Percentiles rank a stretch among this genome's conserved stretches.
Conservation (phyloP, 257 asterid genomes). For the Solanum chmielewskii region DNA sequence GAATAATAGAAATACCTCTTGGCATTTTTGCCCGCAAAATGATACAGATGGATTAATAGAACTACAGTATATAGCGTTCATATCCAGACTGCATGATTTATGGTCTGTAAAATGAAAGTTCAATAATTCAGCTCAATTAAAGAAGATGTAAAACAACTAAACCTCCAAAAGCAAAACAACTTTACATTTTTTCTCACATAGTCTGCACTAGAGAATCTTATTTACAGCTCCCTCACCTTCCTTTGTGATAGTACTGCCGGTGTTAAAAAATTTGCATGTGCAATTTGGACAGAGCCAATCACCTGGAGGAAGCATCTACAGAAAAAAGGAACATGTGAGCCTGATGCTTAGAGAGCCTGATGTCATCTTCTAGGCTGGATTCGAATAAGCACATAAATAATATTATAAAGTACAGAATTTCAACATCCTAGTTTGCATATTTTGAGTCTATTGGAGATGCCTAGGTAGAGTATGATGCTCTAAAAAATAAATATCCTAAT, state of each 20-base stretch:
- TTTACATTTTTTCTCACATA: conserved; percentile 79
- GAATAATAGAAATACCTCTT: conserved; percentile 48
- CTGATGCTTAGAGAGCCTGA: background rate
- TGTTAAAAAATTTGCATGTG: conserved; percentile 65
- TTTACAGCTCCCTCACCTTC: conserved; percentile 18
- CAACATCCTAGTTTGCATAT: background rate
- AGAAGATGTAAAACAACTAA: background rate
- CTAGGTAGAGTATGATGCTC: background rate
- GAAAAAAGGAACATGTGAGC: conserved; percentile 1
- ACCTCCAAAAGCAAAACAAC: conserved; percentile 1
- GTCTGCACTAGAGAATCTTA: conserved; percentile 44
- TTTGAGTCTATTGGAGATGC: background rate
- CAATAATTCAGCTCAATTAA: conserved; percentile 1
- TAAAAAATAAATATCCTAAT: background rate
- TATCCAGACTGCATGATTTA: conserved; percentile 45
- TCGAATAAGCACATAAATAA: background rate
- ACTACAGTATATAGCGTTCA: conserved; percentile 20
- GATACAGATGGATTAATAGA: conserved; percentile 24
- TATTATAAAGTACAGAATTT: background rate
- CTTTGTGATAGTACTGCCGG: conserved; percentile 20
- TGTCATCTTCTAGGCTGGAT: background rate
- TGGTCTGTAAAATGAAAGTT: conserved; percentile 43
- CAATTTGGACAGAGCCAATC: conserved; percentile 97
- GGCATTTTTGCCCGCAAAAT: conserved; percentile 69
- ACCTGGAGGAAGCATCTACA: conserved; percentile 74